Evolutionary conservation across 2,329 filamentous ascomycete genomes (phyloP), one percentile per base, ranked within the genome.

Genomic region (Karstenula rhodostoma): DNA sequence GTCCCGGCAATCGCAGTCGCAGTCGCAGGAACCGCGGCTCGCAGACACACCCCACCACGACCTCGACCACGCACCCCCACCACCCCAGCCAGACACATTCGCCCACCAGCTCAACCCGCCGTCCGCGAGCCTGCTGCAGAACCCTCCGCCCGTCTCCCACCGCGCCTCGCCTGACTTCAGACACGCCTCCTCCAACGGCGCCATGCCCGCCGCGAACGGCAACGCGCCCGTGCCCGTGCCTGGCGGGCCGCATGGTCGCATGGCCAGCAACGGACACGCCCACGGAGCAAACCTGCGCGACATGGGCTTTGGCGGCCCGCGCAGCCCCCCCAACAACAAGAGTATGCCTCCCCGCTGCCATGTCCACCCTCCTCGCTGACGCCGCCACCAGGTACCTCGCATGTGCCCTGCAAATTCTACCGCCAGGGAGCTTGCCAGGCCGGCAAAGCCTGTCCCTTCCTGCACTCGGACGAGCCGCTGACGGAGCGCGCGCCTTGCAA

Each of bases 361-460:
- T 12, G 15, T 15, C 37, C 6, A 29, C 1, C 17, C 17, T 44
- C 51, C 32, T 29, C 25, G 22, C 51, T 74, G 58, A 72, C 73
- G 65, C 48, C 49, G 33, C 42, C 10, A 4, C 44, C 62, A 97
- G 94, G 97, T 79, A 97, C 95, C 19, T 91, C 94, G 63, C 95
- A 98, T 82, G 95, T 99, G 47, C 95, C 95, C 42, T 99, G 95
- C 90, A 98, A 98, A 85, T 99, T 99, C 90, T 99, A 95, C 81
- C 90, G 93, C 56, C 93, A 97, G 82, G 94, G 94, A 77, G 89
- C 93, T 73, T 99, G 95, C 79, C 94, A 98, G 85, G 95, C 95
- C 59, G 95, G 95, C 70, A 92, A 91, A 77, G 93, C 94, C 67
- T 99, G 95, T 82, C 95, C 95, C 43, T 99, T 98, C 81, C 92